These are phyloP conservation scores for Termitomyces sp. DNA, from an alignment of 1,284 basidiomycete genomes.

Conservation along the genomic window DNA sequence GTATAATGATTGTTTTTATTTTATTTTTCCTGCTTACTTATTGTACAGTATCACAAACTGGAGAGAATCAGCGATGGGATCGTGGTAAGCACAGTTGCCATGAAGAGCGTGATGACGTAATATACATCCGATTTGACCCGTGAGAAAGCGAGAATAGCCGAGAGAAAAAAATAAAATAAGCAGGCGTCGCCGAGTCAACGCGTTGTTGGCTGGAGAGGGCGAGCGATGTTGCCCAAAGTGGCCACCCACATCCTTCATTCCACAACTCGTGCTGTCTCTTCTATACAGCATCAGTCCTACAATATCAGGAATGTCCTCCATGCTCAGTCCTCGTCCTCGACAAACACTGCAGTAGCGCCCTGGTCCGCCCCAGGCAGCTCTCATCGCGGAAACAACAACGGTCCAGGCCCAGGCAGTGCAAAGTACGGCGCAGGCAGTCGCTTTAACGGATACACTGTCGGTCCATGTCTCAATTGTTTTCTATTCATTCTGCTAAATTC, in stretches of 20 bases:
- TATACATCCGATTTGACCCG: conserved; percentile 9
- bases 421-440: conserved; percentile 66
- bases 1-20: conserved; percentile 35
- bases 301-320: conserved; percentile 73
- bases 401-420: conserved; percentile 57
- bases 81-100: conserved; percentile 18
- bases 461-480: conserved; percentile 21
- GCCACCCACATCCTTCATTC: conserved; percentile 70
- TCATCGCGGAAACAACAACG: conserved; percentile 47
- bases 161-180: background rate
- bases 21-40: background rate
- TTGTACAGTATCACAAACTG: conserved; percentile 16
- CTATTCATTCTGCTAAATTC: background rate
- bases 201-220: no score
- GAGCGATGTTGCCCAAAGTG: conserved; percentile 83
- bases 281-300: conserved; percentile 65
- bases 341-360: conserved; percentile 30
- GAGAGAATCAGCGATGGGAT: conserved; percentile 7
- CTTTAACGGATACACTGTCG: conserved; percentile 52
- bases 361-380: conserved; percentile 50
- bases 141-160: conserved; percentile 9
- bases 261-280: conserved; percentile 67
- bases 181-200: no score
- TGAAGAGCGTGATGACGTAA: conserved; percentile 17
- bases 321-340: conserved; percentile 46